Base-by-base conservation (phyloP, 768 basidiomycete genomes). In the Hypsizygus marmoreus region DNA sequence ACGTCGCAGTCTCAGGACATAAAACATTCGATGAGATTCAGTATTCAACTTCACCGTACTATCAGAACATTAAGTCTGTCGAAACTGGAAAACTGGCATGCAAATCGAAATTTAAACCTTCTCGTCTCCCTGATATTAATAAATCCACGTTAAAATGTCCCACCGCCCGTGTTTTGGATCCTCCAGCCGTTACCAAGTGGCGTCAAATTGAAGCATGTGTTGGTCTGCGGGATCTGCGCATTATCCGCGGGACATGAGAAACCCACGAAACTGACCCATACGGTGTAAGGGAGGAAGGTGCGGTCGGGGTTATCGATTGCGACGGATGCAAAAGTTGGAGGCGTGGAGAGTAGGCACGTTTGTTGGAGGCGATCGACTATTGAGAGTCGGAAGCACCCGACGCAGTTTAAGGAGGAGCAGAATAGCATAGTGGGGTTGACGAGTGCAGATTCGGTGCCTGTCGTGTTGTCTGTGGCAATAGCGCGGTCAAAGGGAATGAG, bases 191-290 rank as follows among this genome's bases (percentile, higher is more conserved):
- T 43, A 11, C 42, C 42, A 6, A 19, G 24, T 4, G 28, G 28
- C 6, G 3, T 33, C 29, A 43, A 4, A 24, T 43, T 43, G 31
- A 19, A 33, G 19, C 42, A 43, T n/a, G 42, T 43, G 19, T 43
- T 43, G 2, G 42, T 43, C 31, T 31, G 26, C 10, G 42, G 26
- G 31, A 43, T 34, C 42, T 43, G 42, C 22, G 7, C 8, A 32
- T 31, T 43, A 17, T 19, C 42, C 5, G 30, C 33, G 4, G 42
- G 42, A 32, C 42, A 43, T 4, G 42, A 30, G 20, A 17, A 17
- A 3, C 41, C 28, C 10, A 30, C 32, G 29, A 43, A 43, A 10
- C 26, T 30, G 3, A 43, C 29, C 41, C 41, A 43, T 16, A 43
- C 4, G 4, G 41, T 43, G 16, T 30, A 30, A 9, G 41, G 41